Conservation (phyloP, 129 eudicot species). For the Arctium lappa region DNA sequence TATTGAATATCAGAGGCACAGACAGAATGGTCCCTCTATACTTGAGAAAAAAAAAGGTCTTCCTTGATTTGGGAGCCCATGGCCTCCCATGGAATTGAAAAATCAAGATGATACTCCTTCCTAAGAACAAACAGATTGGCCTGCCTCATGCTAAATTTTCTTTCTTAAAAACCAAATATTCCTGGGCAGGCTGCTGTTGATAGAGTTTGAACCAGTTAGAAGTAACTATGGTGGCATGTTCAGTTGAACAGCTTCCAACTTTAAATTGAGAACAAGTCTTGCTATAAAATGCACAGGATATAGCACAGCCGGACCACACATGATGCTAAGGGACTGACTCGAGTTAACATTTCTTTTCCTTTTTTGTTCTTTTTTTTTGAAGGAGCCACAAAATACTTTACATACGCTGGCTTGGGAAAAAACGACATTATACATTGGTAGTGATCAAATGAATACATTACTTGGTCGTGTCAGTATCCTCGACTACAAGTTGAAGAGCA, state of each 20-base stretch:
- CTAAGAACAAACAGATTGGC: neutral
- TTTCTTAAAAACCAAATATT: neutral
- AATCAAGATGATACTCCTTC: neutral
- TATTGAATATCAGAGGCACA: neutral
- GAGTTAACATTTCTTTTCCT: no score
- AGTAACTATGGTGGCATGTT: no score
- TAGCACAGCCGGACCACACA: no score
- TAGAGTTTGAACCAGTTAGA: no score
- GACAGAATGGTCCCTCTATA: neutral
- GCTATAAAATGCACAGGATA: no score
- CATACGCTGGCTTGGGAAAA: neutral
- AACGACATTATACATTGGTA: neutral
- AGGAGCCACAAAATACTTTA: no score
- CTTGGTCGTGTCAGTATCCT: conserved; percentile 90
- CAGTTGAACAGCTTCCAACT: no score
- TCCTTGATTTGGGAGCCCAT: neutral
- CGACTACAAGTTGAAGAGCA: conserved; percentile 83
- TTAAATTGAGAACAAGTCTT: no score
- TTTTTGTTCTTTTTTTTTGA: no score
- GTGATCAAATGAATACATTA: conserved; percentile 29
- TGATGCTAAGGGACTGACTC: no score
- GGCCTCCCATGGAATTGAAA: neutral
- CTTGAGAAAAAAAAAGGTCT: neutral
- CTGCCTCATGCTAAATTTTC: neutral
- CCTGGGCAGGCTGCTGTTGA: neutral